Percentiles rank a stretch among this genome's conserved stretches.
Conservation (phyloP, 192 early-diverging fungal genomes). For the Anaeromyces robustus region DNA sequence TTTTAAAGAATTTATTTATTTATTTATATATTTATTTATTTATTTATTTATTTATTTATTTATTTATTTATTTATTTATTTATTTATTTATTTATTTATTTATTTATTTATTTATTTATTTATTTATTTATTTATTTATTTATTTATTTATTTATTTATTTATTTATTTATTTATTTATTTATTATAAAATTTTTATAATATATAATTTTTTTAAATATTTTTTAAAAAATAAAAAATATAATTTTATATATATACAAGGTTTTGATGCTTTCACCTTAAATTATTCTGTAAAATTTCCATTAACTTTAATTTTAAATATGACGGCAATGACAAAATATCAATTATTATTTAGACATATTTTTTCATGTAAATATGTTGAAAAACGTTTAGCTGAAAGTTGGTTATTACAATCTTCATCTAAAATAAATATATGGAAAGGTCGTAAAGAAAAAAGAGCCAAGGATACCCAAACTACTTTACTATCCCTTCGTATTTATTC, state of each 20-base stretch:
- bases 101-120: no score
- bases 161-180: no score
- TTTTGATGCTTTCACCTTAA: slow-evolving; percentile 60
- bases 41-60: no score
- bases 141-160: no score
- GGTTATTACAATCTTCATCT: slow-evolving; percentile 42
- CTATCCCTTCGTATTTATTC: slow-evolving; percentile 46
- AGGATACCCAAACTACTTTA: not conserved
- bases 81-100: no score
- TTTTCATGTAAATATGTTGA: slow-evolving; percentile 81
- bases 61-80: no score
- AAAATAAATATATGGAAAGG: not conserved
- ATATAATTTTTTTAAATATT: no score
- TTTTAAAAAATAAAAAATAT: not conserved
- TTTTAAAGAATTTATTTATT: no score
- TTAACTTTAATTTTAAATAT: slow-evolving; percentile 73
- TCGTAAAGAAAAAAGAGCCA: not conserved
- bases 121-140: no score
- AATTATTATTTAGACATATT: slow-evolving; percentile 74
- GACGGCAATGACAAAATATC: slow-evolving; percentile 76
- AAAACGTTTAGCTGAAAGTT: slow-evolving; percentile 54
- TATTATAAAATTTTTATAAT: no score
- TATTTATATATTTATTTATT: no score
- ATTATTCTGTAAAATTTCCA: slow-evolving; percentile 77
- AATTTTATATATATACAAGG: not conserved